phyloP scores from a whole-genome alignment of 176 grass and related monocot species.

The Eleusine indica region DNA sequence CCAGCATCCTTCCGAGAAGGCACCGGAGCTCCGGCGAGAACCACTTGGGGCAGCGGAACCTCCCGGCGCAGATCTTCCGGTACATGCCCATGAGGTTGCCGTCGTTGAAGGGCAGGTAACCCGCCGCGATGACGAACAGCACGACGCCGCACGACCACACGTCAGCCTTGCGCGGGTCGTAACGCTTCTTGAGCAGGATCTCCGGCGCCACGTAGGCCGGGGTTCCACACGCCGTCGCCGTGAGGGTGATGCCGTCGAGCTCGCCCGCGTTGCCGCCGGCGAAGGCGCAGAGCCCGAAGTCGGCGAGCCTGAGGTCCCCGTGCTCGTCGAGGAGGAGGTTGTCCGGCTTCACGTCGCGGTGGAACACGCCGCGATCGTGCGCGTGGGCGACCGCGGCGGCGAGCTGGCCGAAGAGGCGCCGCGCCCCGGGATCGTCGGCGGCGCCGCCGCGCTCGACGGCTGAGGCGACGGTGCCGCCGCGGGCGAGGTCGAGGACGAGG shows the following conservation, averaged over 20 bases:
- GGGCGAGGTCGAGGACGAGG: slow-evolving; percentile 72
- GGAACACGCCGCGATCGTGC: slow-evolving; percentile 91
- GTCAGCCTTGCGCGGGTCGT: slow-evolving; percentile 79
- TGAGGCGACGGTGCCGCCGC: slow-evolving; percentile 63
- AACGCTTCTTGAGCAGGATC: slow-evolving; percentile 66
- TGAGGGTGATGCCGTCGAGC: slow-evolving; percentile 63
- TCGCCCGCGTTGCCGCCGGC: slow-evolving; percentile 63
- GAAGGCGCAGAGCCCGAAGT: slow-evolving; percentile 89
- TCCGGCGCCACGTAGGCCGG: slow-evolving; percentile 95
- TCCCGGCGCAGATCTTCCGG: slow-evolving; percentile 81
- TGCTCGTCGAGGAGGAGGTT: slow-evolving; percentile 83
- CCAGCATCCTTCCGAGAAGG: slow-evolving; percentile 62
- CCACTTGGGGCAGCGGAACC: slow-evolving; percentile 89
- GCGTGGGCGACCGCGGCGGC: slow-evolving; percentile 74
- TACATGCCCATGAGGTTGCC: slow-evolving; percentile 89
- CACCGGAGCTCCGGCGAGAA: slow-evolving; percentile 71
- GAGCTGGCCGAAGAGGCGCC: slow-evolving; percentile 89
- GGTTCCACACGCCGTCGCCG: slow-evolving; percentile 81
- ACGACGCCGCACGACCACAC: slow-evolving; percentile 96
- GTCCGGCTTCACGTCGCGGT: slow-evolving; percentile 95
- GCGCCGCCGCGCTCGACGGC: slow-evolving; percentile 48
- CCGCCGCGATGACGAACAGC: slow-evolving; percentile 90
- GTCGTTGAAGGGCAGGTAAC: slow-evolving; percentile 91
- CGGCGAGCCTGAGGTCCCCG: slow-evolving; percentile 83
- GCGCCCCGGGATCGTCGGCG: slow-evolving; percentile 63